Base-by-base conservation (phyloP, 345 rosid species). In the Hevea brasiliensis region DNA sequence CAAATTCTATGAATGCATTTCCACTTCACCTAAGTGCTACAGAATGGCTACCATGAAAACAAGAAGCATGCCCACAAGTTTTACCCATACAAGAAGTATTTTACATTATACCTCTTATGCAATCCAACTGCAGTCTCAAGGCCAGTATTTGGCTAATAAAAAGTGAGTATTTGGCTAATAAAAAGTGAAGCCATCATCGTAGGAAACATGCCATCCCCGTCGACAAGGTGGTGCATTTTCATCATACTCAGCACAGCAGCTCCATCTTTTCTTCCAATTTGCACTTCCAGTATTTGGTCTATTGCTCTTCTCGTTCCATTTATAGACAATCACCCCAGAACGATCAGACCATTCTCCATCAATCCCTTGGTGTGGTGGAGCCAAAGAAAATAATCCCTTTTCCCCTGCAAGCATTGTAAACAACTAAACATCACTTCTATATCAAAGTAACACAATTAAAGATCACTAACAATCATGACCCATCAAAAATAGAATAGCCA, bases 341-440 rank as follows among this genome's bases (percentile, higher is more conserved):
- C 73, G 15, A 61, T 89, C 88, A 6, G 67, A 84, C 92, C 90
- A 85, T 74, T 82, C 90, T 2, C 89, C 89, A 58, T 87, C 92
- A 24, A 89, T 81, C 71, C 92, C 90, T 54, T 87, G 90, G 75
- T 89, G 90, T 11, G 89, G 90, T 7, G 89, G 90, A 60, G 90
- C 87, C 72, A 84, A 67, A 13, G 90, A 74, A 73, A 82, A 80
- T 64, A 89, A 23, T 8, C 90, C 90, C 75, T 76, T 89, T 61
- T 87, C 87, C 44, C 92, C 88, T 89, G 63, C 72, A 51, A 45
- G 48, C 23, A 64, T 35, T 32, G 17, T 3, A 61, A 72, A 26
- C 71, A 63, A 65, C 29, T 3, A 61, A 72, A 26, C 71, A 63
- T 71, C 29, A 59, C 10, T n/a, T 40, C 23, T 65, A 32, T 14